Conservation (phyloP, 257 asterid genomes). For the Phtheirospermum japonicum region DNA sequence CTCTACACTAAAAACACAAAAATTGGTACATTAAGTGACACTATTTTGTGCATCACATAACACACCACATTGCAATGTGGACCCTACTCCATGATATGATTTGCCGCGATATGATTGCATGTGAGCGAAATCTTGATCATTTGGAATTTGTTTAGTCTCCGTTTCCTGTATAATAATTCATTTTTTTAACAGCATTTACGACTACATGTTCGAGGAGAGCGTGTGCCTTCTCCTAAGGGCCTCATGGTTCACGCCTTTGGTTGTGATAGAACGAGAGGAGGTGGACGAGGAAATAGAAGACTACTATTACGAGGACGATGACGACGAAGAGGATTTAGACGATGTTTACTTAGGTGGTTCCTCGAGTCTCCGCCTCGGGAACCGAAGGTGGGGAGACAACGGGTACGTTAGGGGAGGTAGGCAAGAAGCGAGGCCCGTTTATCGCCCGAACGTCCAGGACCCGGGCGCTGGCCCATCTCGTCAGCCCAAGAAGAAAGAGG, state of each 20-base stretch:
- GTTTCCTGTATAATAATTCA: slow-evolving; percentile 18
- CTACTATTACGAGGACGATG: slow-evolving; percentile 48
- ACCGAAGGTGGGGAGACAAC: slow-evolving; percentile 87
- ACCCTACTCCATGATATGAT: no score
- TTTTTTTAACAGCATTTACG: slow-evolving; percentile 47
- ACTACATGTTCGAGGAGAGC: slow-evolving; percentile 82
- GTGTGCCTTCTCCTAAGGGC: slow-evolving; percentile 81
- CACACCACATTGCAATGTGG: no score
- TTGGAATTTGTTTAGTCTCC: neutral
- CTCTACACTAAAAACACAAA: no score
- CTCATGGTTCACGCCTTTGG: slow-evolving; percentile 57
- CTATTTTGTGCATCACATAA: no score
- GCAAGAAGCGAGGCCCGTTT: slow-evolving; percentile 69
- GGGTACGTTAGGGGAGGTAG: slow-evolving; percentile 91
- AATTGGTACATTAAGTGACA: no score
- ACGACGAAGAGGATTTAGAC: slow-evolving; percentile 53
- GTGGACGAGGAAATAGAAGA: slow-evolving; percentile 52
- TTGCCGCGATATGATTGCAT: no score
- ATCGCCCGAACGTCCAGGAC: slow-evolving; percentile 36
- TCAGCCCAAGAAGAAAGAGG: slow-evolving; percentile 39
- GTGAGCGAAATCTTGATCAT: neutral
- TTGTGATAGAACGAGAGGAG: slow-evolving; percentile 51
- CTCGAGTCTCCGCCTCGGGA: slow-evolving; percentile 68
- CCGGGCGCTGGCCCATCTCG: slow-evolving; percentile 58
- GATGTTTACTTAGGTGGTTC: slow-evolving; percentile 57